Percentiles rank a stretch among this genome's conserved stretches.
These are phyloP conservation scores for Xylaria sp. DNA, from an alignment of 2,329 filamentous ascomycete species.

Conservation along the genomic window DNA sequence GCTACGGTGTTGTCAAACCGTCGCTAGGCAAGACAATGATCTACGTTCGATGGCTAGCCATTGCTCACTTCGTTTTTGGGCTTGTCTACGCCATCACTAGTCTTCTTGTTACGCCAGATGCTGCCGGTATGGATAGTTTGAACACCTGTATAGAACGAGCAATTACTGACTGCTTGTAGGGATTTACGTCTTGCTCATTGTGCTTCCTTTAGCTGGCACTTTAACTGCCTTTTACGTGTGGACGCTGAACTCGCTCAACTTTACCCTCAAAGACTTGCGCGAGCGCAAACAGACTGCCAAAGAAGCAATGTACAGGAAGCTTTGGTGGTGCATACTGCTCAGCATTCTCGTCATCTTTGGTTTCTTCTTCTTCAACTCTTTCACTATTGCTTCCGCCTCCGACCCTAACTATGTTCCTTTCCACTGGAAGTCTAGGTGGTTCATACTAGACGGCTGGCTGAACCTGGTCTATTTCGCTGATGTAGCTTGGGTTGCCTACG, in stretches of 20 bases:
- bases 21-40: slow-evolving; percentile 93
- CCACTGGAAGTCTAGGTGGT: slow-evolving; percentile 98
- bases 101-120: slow-evolving; percentile 86
- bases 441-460: slow-evolving; percentile 94
- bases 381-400: slow-evolving; percentile 84
- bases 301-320: slow-evolving; percentile 93
- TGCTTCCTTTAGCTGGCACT: slow-evolving; percentile 88
- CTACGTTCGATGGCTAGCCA: slow-evolving; percentile 87
- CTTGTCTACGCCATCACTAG: slow-evolving; percentile 91
- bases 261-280: slow-evolving; percentile 93
- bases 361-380: slow-evolving; percentile 98
- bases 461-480: slow-evolving; percentile 96
- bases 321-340: slow-evolving; percentile 96
- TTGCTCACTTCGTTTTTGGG: slow-evolving; percentile 93
- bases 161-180: slow-evolving; percentile 52
- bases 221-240: slow-evolving; percentile 98
- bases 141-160: background rate
- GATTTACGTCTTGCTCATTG: slow-evolving; percentile 88
- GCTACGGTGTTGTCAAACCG: slow-evolving; percentile 96
- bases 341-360: slow-evolving; percentile 95
- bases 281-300: slow-evolving; percentile 94
- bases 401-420: slow-evolving; percentile 91
- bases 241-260: slow-evolving; percentile 94
- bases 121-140: slow-evolving; percentile 61
- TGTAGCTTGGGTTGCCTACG: slow-evolving; percentile 89